Evolutionary conservation across 2,329 filamentous ascomycete genomes (phyloP), one percentile per base, ranked within the genome.

Genomic region (Nothopassalora personata): DNA sequence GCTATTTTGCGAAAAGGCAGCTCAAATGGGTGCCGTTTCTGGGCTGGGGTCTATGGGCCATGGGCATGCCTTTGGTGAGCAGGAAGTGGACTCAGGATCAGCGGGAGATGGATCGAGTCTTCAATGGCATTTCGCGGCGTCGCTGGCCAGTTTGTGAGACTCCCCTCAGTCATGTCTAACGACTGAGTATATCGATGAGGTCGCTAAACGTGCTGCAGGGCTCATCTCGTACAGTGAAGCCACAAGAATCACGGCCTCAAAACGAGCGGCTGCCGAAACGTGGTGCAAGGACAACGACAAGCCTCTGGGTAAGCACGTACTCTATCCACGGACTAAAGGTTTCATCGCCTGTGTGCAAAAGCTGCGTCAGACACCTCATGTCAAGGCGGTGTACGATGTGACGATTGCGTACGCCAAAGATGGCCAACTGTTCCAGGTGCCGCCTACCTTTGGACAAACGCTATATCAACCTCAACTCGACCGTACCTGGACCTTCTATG

Each of bases 141-240:
- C 75, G 75, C 52, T 84, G 81, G 78, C 83, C 83, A 11, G 83
- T 80, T 30, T 87, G 82, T 85, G 74, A 75, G 80, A 76, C 7
- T 47, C 4, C 52, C 31, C 33, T 43, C 30, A 11, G 18, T 18
- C 11, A 8, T 18, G n/a, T 15, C 13, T 5, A 7, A 7, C 7
- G 39, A 39, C 28, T 43, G 39, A n/a, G 13, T 10, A 34, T 48
- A 27, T 11, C 13, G 52, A 36, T 30, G 28, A 31, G 28, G 28
- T 49, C 15, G 53, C 46, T 52, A 36, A 57, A 31, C 31, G 23
- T 43, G 13, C 11, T 43, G 48, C 64, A 86, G 83, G 83, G 85
- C 80, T 86, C 64, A 80, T 87, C 64, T 83, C 82, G 66, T 86
- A 83, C 75, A 84, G 81, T 66, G 84, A 87, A 74, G 81, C 80